Percentiles rank a stretch among this genome's conserved stretches.
Evolutionary conservation across 805 yeast species (phyloP).

Genomic region (Priceomyces fermenticarens): DNA sequence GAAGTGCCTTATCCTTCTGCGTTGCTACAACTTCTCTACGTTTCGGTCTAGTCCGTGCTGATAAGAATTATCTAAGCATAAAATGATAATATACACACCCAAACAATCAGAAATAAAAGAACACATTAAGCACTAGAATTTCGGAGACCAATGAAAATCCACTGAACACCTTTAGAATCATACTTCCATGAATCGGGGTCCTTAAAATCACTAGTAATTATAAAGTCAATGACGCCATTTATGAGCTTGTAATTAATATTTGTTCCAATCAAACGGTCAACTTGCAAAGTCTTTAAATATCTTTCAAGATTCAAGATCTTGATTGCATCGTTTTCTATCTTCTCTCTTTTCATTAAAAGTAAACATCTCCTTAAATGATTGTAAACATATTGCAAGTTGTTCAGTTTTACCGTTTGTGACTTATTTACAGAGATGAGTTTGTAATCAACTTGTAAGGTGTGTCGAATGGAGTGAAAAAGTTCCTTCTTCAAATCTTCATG

Average conservation of each 20-base stretch:
- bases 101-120: background rate
- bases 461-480: conserved; percentile 26
- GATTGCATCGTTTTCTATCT: conserved; percentile 2
- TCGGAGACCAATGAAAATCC: conserved; percentile 11
- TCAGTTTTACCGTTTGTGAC: conserved; percentile 19
- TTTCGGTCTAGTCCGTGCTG: background rate
- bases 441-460: conserved; percentile 17
- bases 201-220: conserved; percentile 12
- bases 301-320: conserved; percentile 11
- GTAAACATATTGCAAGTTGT: conserved; percentile 8
- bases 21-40: background rate
- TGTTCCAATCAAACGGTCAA: conserved; percentile 9
- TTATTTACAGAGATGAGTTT: conserved; percentile 23
- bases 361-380: conserved; percentile 10
- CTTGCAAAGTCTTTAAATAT: conserved; percentile 12
- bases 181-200: conserved; percentile 23
- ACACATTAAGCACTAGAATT: background rate
- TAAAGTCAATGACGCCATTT: conserved; percentile 25
- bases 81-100: background rate
- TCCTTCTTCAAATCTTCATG: conserved; percentile 7
- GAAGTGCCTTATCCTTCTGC: background rate
- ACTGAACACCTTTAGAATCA: conserved; percentile 13
- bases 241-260: conserved; percentile 14
- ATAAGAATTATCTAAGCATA: background rate
- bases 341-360: conserved; percentile 4